These are phyloP conservation scores for Pseudonitzschia pungens DNA, from an alignment of 108 stramenopile genomes.

Conservation along the genomic window DNA sequence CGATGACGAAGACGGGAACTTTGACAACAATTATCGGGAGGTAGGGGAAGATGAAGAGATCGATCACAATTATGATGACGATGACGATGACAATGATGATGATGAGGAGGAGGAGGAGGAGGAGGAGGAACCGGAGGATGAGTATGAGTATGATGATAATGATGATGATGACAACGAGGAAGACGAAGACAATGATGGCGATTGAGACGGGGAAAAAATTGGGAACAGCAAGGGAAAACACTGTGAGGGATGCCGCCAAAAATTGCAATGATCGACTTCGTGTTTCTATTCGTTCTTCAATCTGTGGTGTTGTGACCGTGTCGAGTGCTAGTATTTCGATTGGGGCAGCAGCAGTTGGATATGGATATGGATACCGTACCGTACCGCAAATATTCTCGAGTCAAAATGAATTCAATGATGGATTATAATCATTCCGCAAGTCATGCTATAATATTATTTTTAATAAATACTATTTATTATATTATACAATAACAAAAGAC, in stretches of 20 bases:
- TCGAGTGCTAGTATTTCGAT: too few species aligned
- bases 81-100: not conserved
- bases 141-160: not conserved
- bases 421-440: too few species aligned
- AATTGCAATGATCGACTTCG: too few species aligned
- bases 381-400: too few species aligned
- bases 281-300: too few species aligned
- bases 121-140: not conserved
- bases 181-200: not conserved
- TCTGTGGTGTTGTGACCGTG: too few species aligned
- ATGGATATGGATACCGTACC: too few species aligned
- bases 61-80: not conserved
- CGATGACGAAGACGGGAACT: too few species aligned
- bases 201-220: not conserved
- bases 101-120: not conserved
- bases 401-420: too few species aligned
- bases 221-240: not conserved
- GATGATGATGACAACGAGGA: not conserved
- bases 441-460: too few species aligned
- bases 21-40: too few species aligned
- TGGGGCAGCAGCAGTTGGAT: too few species aligned
- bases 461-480: not conserved
- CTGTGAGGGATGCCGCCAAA: not conserved
- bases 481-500: not conserved
- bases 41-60: not conserved